phyloP scores from a whole-genome alignment of 306 rosid species.

The Vicia faba region DNA sequence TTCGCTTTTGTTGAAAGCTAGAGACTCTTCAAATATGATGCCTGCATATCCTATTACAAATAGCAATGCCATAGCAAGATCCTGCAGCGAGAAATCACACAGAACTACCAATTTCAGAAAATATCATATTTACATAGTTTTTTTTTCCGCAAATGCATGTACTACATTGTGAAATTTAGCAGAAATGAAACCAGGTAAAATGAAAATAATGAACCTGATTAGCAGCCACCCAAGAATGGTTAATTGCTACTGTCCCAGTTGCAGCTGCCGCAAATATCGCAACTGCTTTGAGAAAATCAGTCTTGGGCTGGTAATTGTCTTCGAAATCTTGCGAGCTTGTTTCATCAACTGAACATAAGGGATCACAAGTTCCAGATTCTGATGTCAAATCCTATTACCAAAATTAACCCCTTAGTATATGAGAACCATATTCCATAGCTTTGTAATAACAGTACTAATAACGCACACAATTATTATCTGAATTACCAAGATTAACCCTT shows the following conservation, averaged over 20 bases:
- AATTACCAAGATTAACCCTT: constrained; percentile 29
- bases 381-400: constrained; percentile 52
- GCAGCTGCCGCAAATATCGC: constrained; percentile 71
- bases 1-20: constrained; percentile 95
- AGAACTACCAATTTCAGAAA: constrained; percentile 29
- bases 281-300: constrained; percentile 81
- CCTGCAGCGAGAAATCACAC: constrained; percentile 48
- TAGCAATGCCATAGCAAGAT: constrained; percentile 88
- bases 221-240: constrained; percentile 92
- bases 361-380: constrained; percentile 73
- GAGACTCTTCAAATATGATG: constrained; percentile 91
- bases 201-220: constrained; percentile 70
- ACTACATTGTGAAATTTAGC: constrained; percentile 15
- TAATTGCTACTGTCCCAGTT: constrained; percentile 81
- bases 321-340: constrained; percentile 67
- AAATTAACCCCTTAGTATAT: constrained; percentile 3
- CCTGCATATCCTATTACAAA: constrained; percentile 94
- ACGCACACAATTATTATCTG: constrained; percentile 5
- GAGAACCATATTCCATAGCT: constrained; percentile 18
- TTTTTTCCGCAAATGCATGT: constrained; percentile 4
- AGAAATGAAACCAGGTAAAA: constrained; percentile 26
- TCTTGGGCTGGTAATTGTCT: constrained; percentile 69
- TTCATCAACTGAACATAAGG: constrained; percentile 79
- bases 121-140: background rate
- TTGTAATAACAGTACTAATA: constrained; percentile 7